Evolutionary conservation across 371 early-diverging fungal genomes (phyloP).

Genomic region (Zopfochytrium polystomum): DNA sequence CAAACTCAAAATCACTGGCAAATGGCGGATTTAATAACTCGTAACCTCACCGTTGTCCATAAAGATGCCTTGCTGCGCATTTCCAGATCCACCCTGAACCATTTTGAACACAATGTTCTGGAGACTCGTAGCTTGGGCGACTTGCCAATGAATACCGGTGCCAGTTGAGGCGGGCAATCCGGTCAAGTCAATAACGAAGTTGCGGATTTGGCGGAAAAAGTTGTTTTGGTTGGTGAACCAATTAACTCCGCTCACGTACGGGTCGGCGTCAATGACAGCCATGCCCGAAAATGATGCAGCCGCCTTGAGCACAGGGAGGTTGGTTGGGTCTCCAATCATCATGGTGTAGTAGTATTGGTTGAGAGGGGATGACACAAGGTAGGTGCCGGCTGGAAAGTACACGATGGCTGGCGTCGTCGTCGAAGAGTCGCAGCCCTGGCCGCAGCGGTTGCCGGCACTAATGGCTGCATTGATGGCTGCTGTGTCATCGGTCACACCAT

Average conservation of each 20-base stretch:
- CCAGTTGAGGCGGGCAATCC: constrained; percentile 25
- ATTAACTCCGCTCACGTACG: constrained; percentile 21
- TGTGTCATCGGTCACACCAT: constrained; percentile 34
- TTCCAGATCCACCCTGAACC: constrained; percentile 17
- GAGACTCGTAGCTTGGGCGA: no score
- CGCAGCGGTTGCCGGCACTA: no score
- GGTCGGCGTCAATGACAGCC: constrained; percentile 31
- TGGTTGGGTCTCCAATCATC: constrained; percentile 27
- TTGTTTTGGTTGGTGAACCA: constrained; percentile 29
- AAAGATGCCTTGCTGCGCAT: no score
- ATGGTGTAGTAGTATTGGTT: constrained; percentile 34
- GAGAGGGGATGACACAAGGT: constrained; percentile 27
- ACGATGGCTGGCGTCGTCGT: no score
- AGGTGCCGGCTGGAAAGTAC: constrained; percentile 36
- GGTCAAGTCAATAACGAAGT: no score
- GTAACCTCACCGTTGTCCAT: constrained; percentile 38
- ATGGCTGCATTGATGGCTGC: constrained; percentile 35
- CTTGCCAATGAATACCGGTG: no score
- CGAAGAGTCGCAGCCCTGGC: no score
- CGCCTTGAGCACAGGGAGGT: constrained; percentile 26
- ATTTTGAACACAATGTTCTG: constrained; percentile 26
- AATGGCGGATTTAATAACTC: no score
- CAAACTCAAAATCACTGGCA: no score
- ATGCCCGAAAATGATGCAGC: constrained; percentile 25
- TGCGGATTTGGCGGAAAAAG: constrained; percentile 31